Percentiles rank a stretch among this genome's conserved stretches.
Evolutionary conservation across 495 filamentous ascomycete genomes (phyloP).

Genomic region (Acidiella bohemica): DNA sequence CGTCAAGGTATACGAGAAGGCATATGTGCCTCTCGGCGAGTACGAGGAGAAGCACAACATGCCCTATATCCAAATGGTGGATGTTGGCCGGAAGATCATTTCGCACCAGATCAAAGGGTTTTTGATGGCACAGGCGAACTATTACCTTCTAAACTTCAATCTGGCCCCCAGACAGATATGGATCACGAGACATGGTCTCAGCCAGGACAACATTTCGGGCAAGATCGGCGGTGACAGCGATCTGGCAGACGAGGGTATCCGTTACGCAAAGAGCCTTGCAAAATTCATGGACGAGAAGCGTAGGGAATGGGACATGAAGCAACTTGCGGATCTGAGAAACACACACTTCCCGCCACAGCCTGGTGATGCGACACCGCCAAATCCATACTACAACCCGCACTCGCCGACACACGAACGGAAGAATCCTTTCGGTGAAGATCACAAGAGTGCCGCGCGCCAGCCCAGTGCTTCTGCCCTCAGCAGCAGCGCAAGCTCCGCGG

Average conservation of each 20-base stretch:
- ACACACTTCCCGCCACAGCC: slow-evolving; percentile 67
- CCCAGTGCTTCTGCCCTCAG: too few relatives aligned
- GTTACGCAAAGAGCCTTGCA: slow-evolving; percentile 59
- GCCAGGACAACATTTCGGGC: slow-evolving; percentile 60
- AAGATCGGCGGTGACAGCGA: slow-evolving; percentile 78
- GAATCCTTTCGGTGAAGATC: not conserved
- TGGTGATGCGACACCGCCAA: slow-evolving; percentile 87
- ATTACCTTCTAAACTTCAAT: slow-evolving; percentile 92
- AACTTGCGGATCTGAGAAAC: slow-evolving; percentile 55
- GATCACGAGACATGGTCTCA: slow-evolving; percentile 91
- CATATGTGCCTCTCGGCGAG: slow-evolving; percentile 79
- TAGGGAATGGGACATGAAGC: slow-evolving; percentile 60
- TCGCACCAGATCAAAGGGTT: slow-evolving; percentile 84
- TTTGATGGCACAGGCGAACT: slow-evolving; percentile 75
- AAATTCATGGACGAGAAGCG: slow-evolving; percentile 65
- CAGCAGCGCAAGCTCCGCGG: not conserved
- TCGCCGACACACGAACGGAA: slow-evolving; percentile 3
- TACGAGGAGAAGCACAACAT: slow-evolving; percentile 81
- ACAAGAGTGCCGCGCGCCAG: too few relatives aligned
- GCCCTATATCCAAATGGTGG: slow-evolving; percentile 94
- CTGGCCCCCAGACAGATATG: slow-evolving; percentile 89
- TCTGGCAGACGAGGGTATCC: slow-evolving; percentile 58
- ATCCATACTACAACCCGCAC: slow-evolving; percentile 55
- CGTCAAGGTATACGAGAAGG: slow-evolving; percentile 83
- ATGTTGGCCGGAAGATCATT: slow-evolving; percentile 88